Conservation (phyloP, 2,329 filamentous ascomycete genomes). For the Pseudogymnoascus verrucosus region DNA sequence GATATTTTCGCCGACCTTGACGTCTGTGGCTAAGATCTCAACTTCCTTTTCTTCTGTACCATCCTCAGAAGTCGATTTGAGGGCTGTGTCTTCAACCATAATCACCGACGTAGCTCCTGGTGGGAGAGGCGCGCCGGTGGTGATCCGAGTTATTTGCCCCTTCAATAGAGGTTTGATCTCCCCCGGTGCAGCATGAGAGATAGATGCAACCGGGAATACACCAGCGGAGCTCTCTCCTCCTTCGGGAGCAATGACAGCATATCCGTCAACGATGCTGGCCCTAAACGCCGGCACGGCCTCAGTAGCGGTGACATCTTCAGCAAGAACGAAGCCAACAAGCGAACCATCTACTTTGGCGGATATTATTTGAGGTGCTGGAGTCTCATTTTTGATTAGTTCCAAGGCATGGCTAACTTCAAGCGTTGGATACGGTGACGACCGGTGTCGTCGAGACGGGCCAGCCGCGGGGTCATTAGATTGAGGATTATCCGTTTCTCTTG, state of each 20-base stretch:
- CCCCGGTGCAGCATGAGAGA: conserved; percentile 77
- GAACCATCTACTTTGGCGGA: conserved; percentile 52
- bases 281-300: conserved; percentile 89
- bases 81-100: conserved; percentile 89
- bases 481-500: conserved; percentile 48
- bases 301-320: conserved; percentile 68
- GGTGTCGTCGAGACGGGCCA: conserved; percentile 62
- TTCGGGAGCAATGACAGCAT: conserved; percentile 66
- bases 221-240: conserved; percentile 60
- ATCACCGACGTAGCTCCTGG: conserved; percentile 84
- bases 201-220: conserved; percentile 73
- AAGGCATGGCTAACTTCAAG: conserved; percentile 77
- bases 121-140: conserved; percentile 86
- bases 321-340: conserved; percentile 71
- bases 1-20: conserved; percentile 77
- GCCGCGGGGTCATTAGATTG: conserved; percentile 54
- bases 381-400: conserved; percentile 61
- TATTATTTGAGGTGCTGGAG: conserved; percentile 52
- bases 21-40: conserved; percentile 71
- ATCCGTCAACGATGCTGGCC: conserved; percentile 95
- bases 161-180: conserved; percentile 56
- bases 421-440: conserved; percentile 90
- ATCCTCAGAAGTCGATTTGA: conserved; percentile 69
- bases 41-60: conserved; percentile 79
- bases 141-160: conserved; percentile 81